A percentile compares a stretch with the other conserved stretches of the same genome.
phyloP scores from a whole-genome alignment of 2,329 filamentous ascomycete genomes.

The Chaetomium olivaceum region DNA sequence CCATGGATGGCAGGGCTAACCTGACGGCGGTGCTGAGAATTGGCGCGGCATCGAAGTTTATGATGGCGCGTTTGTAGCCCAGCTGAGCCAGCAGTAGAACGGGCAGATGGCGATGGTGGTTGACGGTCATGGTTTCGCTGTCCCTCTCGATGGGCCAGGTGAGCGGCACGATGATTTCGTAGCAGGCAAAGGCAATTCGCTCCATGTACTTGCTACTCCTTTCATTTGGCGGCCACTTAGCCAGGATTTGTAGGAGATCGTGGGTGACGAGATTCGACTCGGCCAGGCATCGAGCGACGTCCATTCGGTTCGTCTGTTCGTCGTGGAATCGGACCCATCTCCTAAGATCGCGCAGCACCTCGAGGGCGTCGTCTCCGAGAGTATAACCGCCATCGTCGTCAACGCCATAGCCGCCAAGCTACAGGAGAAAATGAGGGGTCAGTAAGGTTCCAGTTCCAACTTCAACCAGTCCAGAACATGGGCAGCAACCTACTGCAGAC shows the following conservation, averaged over 20 bases:
- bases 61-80: constrained; percentile 82
- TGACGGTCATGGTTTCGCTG: constrained; percentile 79
- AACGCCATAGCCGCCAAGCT: constrained; percentile 82
- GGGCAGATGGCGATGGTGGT: constrained; percentile 88
- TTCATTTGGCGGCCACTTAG: constrained; percentile 73
- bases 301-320: constrained; percentile 88
- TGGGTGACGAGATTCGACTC: constrained; percentile 90
- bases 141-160: constrained; percentile 91
- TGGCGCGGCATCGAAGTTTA: constrained; percentile 76
- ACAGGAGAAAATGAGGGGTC: constrained; percentile 27
- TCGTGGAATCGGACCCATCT: constrained; percentile 95
- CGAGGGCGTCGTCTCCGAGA: constrained; percentile 88
- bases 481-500: constrained; percentile 69
- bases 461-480: neutral
- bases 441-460: constrained; percentile 7
- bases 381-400: constrained; percentile 85
- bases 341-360: constrained; percentile 89
- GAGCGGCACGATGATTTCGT: constrained; percentile 87
- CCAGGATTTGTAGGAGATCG: constrained; percentile 86
- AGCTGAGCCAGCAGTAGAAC: constrained; percentile 87
- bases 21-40: constrained; percentile 81
- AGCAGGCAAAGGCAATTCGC: constrained; percentile 77
- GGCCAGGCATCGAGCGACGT: constrained; percentile 88
- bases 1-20: constrained; percentile 83
- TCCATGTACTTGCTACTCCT: constrained; percentile 74